A percentile compares a stretch with the other conserved stretches of the same genome.
Evolutionary conservation across 1,139 yeast genomes (phyloP).

Genomic region (Saccharomyces hybrid): DNA sequence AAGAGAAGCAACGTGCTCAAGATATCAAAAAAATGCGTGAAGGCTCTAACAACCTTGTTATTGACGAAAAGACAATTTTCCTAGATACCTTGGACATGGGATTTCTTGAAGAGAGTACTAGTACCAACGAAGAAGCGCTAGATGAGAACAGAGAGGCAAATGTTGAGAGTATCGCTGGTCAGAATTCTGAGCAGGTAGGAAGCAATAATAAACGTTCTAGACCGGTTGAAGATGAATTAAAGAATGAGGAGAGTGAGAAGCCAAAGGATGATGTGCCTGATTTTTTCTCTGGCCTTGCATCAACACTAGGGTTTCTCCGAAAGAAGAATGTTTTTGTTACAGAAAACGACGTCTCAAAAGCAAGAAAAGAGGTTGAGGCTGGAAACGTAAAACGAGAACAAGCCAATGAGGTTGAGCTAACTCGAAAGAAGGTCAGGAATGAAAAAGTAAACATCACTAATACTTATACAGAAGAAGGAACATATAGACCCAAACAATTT

Average conservation of each 20-base stretch:
- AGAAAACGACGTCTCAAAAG: conserved; percentile 18
- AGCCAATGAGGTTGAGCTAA: too few relatives aligned
- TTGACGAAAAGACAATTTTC: conserved; percentile 57
- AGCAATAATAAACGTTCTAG: neutral
- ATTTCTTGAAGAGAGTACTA: conserved; percentile 6
- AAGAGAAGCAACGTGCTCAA: conserved; percentile 25
- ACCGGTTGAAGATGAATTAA: neutral
- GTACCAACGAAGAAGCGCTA: conserved; percentile 6
- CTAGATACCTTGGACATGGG: conserved; percentile 36
- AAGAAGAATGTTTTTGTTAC: conserved; percentile 36
- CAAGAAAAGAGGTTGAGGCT: conserved; percentile 16
- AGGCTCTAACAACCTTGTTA: conserved; percentile 34
- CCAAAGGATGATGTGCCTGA: conserved; percentile 21
- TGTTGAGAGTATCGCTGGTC: conserved; percentile 1
- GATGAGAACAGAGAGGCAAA: conserved; percentile 5
- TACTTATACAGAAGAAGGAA: conserved; percentile 7
- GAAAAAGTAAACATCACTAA: conserved; percentile 3
- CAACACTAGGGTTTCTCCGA: conserved; percentile 48
- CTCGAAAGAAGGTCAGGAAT: too few relatives aligned
- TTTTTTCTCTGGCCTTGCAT: conserved; percentile 48
- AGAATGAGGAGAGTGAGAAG: neutral
- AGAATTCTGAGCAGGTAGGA: neutral
- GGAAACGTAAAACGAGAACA: too few relatives aligned
- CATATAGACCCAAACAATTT: neutral
- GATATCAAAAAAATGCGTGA: conserved; percentile 14